Base-by-base conservation (phyloP, 192 early-diverging fungal genomes). In the Coemansia sp. region DNA sequence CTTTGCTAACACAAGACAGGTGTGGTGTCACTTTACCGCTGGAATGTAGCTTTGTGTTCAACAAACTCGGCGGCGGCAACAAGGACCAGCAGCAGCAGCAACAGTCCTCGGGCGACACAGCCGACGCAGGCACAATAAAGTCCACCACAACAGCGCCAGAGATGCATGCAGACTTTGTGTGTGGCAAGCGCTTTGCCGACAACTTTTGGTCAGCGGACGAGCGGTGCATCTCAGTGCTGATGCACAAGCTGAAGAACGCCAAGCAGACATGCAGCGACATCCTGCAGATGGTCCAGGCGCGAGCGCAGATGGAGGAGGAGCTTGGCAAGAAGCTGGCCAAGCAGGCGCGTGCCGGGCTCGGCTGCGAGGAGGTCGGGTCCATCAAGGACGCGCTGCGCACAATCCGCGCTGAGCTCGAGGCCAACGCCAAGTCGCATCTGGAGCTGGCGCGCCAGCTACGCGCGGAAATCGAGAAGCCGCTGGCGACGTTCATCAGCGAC, bases 231-330 rank as follows among this genome's bases (percentile, higher is more conserved):
- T 84, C 85, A 22, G 84, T 81, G 10, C 68, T 91, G 14, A 86
- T 83, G 55, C 75, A 84, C 50, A 84, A 87, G 55, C 83, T 91
- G 68, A 84, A 84, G 60, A 86, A 78, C 64, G 83, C 87, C 27
- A 89, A 89, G 55, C 79, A 84, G 47, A 89, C 89, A 2, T 87
- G 86, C 62, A 76, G 82, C 38, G 89, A 91, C 62, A 71, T 91
- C 6, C 71, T 86, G 57, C 62, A 73, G 17, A 79, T 91, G 70
- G 84, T 87, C 33, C 68, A 78, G 58, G 64, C 75, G 27, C 65
- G 89, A 45, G 86, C 89, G 5, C 55, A 73, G 1, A 62, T 89
- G 28, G 86, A 91, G 36, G 89, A 91, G 48, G 89, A 91, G 9
- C 79, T 86, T 57, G 88, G 88, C 47, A 87, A 88, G 64, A 81